These are phyloP conservation scores for Phlebopus sp. DNA, from an alignment of 1,284 basidiomycete genomes.

Conservation along the genomic window DNA sequence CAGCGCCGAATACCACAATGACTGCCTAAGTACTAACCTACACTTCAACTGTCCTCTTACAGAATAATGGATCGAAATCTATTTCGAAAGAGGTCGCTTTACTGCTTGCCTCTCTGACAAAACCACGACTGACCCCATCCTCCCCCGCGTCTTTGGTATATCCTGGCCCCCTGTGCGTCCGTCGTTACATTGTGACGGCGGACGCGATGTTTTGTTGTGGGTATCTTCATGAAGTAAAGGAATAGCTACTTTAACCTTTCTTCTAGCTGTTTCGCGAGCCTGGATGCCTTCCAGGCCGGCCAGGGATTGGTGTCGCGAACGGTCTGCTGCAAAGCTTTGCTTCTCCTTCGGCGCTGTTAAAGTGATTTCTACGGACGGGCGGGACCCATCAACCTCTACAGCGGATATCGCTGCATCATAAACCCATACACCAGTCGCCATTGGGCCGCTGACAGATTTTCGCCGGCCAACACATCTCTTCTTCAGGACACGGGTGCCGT, in stretches of 20 bases:
- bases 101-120: slow-evolving; percentile 10
- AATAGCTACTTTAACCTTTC: slow-evolving; percentile 18
- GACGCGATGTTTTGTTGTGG: not conserved
- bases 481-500: slow-evolving; percentile 43
- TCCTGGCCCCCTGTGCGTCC: not conserved
- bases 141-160: slow-evolving; percentile 5
- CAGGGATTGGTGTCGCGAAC: slow-evolving; percentile 25
- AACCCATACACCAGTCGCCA: slow-evolving; percentile 42
- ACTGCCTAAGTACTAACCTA: too few species aligned
- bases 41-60: too few species aligned
- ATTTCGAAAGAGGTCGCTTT: slow-evolving; percentile 21
- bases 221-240: slow-evolving; percentile 10
- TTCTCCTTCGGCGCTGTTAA: slow-evolving; percentile 10
- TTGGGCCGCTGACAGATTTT: slow-evolving; percentile 41
- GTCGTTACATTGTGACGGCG: not conserved
- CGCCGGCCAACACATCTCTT: slow-evolving; percentile 55
- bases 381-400: slow-evolving; percentile 30
- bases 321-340: slow-evolving; percentile 1
- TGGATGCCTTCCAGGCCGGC: slow-evolving; percentile 16
- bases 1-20: too few species aligned
- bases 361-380: slow-evolving; percentile 22
- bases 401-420: slow-evolving; percentile 49
- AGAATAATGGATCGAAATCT: not conserved
- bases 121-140: slow-evolving; percentile 1
- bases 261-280: slow-evolving; percentile 7